Evolutionary conservation across 2,329 filamentous ascomycete genomes (phyloP), one percentile per base, ranked within the genome.

Genomic region (Acrodontium crateriforme): DNA sequence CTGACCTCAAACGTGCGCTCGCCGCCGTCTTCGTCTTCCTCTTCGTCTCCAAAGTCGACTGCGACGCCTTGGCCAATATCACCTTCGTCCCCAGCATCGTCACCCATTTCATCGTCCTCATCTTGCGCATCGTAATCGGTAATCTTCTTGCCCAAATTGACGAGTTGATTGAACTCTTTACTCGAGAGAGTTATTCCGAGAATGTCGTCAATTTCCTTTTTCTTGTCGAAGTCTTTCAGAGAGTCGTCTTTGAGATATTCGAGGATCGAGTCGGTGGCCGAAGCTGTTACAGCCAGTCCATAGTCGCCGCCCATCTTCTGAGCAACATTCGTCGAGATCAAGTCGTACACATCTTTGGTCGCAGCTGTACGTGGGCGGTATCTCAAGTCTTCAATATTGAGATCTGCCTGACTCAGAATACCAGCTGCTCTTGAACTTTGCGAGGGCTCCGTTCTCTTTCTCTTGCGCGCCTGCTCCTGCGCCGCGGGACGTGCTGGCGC

Each of bases 71-170:
- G 84, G 47, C 94, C 89, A 27, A 94, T 71, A 51, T 94, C 85
- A 16, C 71, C 67, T 15, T 59, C 78, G 24, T 76, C 80, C 11
- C 63, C 71, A 13, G 63, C 68, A 16, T 72, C 67, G 32, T 71
- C 77, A 16, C 71, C 78, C 63, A 83, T 80, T 32, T 84, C 76
- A 40, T 93, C 87, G 38, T 95, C 85, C 17, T 94, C 89, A 40
- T 95, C 87, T 52, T 95, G 84, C 20, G 81, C 81, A 55, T 95
- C 81, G 55, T 95, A 98, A 54, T 98, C 89, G 27, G 89, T 98
- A 38, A 98, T 93, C 60, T 98, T 98, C 63, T 98, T 98, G 39
- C 85, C 83, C 23, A 98, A 62, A 50, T 94, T 98, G 30, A 95
- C 76, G 41, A 98, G 61, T 59, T 95, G 87, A 50, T 95, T 95